phyloP scores from a whole-genome alignment of 345 rosid species.

The Firmiana major region DNA sequence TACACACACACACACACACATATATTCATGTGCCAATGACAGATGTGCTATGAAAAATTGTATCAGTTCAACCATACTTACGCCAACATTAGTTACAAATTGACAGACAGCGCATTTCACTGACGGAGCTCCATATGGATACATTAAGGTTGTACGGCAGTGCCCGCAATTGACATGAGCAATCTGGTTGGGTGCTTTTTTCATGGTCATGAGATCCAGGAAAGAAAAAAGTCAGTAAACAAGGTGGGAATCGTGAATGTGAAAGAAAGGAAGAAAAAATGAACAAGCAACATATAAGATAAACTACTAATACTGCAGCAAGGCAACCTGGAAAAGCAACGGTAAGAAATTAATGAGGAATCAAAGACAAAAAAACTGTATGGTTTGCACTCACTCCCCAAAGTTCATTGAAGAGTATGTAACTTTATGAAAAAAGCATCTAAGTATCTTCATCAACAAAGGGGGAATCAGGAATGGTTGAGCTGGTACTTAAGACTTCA shows the following conservation, averaged over 20 bases:
- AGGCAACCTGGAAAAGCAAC: background rate
- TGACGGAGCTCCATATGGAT: constrained; percentile 90
- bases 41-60: background rate
- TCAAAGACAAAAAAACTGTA: background rate
- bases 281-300: background rate
- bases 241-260: background rate
- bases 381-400: background rate
- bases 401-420: background rate
- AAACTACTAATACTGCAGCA: background rate
- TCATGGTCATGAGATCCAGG: constrained; percentile 11
- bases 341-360: background rate
- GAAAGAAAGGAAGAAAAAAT: background rate
- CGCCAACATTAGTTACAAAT: constrained; percentile 65
- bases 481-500: background rate
- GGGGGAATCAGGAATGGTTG: background rate
- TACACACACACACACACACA: too few relatives aligned
- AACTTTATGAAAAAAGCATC: background rate
- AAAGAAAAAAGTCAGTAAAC: constrained; percentile 26
- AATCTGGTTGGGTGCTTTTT: constrained; percentile 52
- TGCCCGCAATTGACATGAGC: constrained; percentile 80
- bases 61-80: constrained; percentile 37
- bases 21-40: background rate
- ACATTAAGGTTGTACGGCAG: constrained; percentile 76
- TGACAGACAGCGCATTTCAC: constrained; percentile 92
- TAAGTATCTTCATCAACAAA: background rate